Base-by-base conservation (phyloP, 805 yeast species). In the Candida adriatica region DNA sequence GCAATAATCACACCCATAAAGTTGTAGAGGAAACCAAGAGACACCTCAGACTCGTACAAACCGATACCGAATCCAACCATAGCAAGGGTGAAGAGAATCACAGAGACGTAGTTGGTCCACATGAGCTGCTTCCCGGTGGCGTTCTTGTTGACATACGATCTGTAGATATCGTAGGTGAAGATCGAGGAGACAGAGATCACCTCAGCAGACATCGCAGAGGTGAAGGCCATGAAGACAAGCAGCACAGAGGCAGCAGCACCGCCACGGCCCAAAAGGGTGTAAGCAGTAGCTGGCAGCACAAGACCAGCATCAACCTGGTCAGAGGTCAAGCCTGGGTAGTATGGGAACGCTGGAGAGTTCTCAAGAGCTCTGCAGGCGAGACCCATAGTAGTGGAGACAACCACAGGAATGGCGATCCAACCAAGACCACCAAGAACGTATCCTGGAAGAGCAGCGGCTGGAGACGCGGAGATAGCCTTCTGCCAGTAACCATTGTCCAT, bases 121-220 rank as follows among this genome's bases (percentile, higher is more conserved):
- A 87, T 83, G 45, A 87, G 67, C 49, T 64, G 68, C 53, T 75
- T 81, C 45, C 95, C 92, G 6, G 70, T 55, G 5, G 95, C 95
- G 16, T 64, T 62, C 28, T 94, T 94, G 50, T 84, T 75, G 48
- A 86, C 61, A 59, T 87, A 86, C 16, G 76, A 70, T 59, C 84
- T 75, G 73, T 80, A 87, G 39, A 87, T 66, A 59, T 87, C 96
- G 47, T 84, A 87, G 26, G 95, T 82, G 64, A 76, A 72, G 38
- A 87, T 74, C 2, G 95, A 79, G 4, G 94, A 81, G 13, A 84
- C 88, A 3, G 95, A 81, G 51, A 87, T 83, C 49, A 87, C 71
- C 58, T 87, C 95, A 23, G 95, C 90, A 19, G 94, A 82, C 71
- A 84, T 75, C 16, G 96, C 95, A 29, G 94, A 81, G 0, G 96